Percentiles rank a stretch among this genome's conserved stretches.
phyloP scores from a whole-genome alignment of 2,329 filamentous ascomycete genomes.

The Lachnellula cervina region DNA sequence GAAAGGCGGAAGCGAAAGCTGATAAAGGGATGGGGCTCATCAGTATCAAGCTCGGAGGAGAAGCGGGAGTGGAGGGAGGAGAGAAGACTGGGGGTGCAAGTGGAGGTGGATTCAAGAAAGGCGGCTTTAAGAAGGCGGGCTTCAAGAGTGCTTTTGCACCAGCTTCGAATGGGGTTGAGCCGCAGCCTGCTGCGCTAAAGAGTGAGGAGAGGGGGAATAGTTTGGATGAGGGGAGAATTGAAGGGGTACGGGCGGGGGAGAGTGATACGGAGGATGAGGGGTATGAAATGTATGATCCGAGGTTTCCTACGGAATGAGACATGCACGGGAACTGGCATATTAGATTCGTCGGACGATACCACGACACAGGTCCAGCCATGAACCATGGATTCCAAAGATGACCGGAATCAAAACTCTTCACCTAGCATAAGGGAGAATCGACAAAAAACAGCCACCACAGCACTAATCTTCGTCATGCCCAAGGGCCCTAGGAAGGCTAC shows the following conservation, averaged over 20 bases:
- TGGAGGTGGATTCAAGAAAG: conserved; percentile 57
- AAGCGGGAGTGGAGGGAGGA: conserved; percentile 20
- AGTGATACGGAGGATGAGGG: conserved; percentile 67
- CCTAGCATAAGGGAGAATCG: too few species aligned
- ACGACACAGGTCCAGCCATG: background rate
- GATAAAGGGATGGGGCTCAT: conserved; percentile 57
- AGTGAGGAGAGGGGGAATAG: conserved; percentile 30
- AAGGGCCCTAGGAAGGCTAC: too few species aligned
- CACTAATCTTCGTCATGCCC: too few species aligned
- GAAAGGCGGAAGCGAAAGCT: conserved; percentile 66
- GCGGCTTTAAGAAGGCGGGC: conserved; percentile 75
- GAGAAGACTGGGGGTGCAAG: conserved; percentile 18
- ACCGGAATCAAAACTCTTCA: background rate
- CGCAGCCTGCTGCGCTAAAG: conserved; percentile 28
- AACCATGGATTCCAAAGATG: background rate
- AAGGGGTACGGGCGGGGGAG: conserved; percentile 49
- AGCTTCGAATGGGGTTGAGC: conserved; percentile 40
- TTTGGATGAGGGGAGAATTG: conserved; percentile 17
- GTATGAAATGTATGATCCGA: conserved; percentile 63
- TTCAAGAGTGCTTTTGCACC: conserved; percentile 73
- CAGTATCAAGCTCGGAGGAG: conserved; percentile 56
- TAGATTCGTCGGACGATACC: background rate
- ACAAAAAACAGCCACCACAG: too few species aligned
- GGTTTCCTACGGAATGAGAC: conserved; percentile 54
- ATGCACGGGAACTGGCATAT: background rate